Percentiles rank a stretch among this genome's conserved stretches.
phyloP scores from a whole-genome alignment of 495 filamentous ascomycete genomes.

The Umbilicaria muhlenbergii region DNA sequence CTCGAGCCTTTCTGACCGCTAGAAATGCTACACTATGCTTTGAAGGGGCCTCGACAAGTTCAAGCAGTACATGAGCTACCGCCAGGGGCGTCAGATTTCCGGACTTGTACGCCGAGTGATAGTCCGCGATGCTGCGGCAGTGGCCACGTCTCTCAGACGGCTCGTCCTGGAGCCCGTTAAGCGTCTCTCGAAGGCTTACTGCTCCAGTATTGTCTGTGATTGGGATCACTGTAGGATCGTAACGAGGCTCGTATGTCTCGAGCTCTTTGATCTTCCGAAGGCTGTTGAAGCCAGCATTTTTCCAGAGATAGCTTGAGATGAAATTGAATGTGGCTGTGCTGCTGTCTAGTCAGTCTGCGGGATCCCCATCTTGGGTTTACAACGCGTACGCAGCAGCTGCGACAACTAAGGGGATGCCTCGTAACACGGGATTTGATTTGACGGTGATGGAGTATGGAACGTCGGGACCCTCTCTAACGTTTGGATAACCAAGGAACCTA shows the following conservation, averaged over 20 bases:
- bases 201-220: conserved; percentile 22
- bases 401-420: conserved; percentile 32
- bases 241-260: conserved; percentile 43
- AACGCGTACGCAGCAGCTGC: conserved; percentile 32
- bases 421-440: conserved; percentile 36
- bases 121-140: conserved; percentile 53
- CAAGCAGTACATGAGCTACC: conserved; percentile 54
- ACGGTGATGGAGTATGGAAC: conserved; percentile 33
- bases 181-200: conserved; percentile 11
- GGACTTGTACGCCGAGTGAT: conserved; percentile 52
- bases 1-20: conserved; percentile 38
- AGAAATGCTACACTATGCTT: conserved; percentile 59
- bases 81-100: conserved; percentile 53
- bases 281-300: conserved; percentile 54
- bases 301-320: conserved; percentile 49
- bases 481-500: conserved; percentile 28
- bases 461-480: conserved; percentile 24
- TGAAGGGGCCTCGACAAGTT: conserved; percentile 46
- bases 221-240: conserved; percentile 77
- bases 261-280: conserved; percentile 44
- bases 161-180: conserved; percentile 10
- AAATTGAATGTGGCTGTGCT: conserved; percentile 40
- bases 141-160: conserved; percentile 27
- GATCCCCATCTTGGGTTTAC: background rate
- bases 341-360: background rate